A percentile compares a stretch with the other conserved stretches of the same genome.
phyloP scores from a whole-genome alignment of 768 basidiomycete genomes.

The Suillus decipiens region DNA sequence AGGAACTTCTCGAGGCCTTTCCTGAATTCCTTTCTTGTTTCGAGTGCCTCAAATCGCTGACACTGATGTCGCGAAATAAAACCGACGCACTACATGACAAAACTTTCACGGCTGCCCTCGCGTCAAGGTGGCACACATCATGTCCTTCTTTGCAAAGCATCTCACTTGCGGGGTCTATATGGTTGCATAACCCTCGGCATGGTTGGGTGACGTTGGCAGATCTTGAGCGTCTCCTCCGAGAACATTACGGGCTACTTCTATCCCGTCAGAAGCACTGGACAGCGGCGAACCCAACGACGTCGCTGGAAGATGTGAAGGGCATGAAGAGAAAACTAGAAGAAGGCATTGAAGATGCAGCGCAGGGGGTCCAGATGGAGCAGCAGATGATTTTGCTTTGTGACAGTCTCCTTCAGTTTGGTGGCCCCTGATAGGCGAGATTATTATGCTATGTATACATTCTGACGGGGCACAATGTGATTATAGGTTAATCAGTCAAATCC shows the following conservation, averaged over 20 bases:
- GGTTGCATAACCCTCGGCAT: conserved; percentile 18
- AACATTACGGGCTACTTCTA: background rate
- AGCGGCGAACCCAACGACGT: no score
- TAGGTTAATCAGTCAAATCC: background rate
- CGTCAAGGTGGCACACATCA: conserved; percentile 20
- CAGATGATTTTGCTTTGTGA: no score
- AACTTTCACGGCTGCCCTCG: conserved; percentile 14
- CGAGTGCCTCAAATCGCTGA: conserved; percentile 21
- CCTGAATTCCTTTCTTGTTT: conserved; percentile 24
- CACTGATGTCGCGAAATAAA: conserved; percentile 25
- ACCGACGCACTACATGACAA: conserved; percentile 21
- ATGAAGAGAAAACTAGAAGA: no score
- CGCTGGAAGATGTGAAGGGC: no score
- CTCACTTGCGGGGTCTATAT: conserved; percentile 22
- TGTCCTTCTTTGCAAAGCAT: conserved; percentile 28
- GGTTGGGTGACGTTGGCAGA: conserved; percentile 27
- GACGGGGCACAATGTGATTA: no score
- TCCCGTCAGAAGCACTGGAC: no score
- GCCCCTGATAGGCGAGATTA: no score
- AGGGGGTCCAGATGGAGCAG: no score
- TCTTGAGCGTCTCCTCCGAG: background rate
- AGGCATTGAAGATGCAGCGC: no score
- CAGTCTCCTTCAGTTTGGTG: no score
- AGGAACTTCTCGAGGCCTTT: conserved; percentile 27
- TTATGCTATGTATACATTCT: no score